Conservation (phyloP, 1,284 basidiomycete species). For the Hemileccinum hortonii region DNA sequence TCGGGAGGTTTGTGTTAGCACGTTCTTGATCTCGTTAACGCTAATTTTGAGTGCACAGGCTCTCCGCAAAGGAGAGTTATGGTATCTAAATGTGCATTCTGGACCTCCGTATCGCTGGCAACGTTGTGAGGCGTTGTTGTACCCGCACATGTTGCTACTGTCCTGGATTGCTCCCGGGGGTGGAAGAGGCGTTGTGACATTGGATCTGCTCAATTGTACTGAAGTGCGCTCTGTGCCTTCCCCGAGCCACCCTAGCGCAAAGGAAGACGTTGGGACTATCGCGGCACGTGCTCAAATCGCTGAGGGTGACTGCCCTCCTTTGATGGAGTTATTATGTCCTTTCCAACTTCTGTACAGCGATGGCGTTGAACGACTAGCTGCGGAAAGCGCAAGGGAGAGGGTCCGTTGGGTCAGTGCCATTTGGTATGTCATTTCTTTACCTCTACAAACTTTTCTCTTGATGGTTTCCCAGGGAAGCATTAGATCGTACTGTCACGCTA, state of each 20-base stretch:
- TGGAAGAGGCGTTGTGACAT: conserved; percentile 74
- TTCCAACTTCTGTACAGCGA: conserved; percentile 87
- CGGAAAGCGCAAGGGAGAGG: conserved; percentile 79
- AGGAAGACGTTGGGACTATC: conserved; percentile 80
- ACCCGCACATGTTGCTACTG: conserved; percentile 74
- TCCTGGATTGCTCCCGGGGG: conserved; percentile 81
- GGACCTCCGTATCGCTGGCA: conserved; percentile 80
- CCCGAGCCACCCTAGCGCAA: conserved; percentile 72
- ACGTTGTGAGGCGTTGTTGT: conserved; percentile 79
- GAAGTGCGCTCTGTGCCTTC: conserved; percentile 79
- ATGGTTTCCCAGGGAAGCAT: conserved; percentile 58
- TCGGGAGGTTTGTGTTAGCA: conserved; percentile 45
- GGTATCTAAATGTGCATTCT: conserved; percentile 88
- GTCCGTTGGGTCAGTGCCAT: conserved; percentile 86
- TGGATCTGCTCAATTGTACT: conserved; percentile 81
- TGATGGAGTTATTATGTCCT: conserved; percentile 75
- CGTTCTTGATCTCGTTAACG: conserved; percentile 30
- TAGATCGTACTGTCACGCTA: conserved; percentile 50
- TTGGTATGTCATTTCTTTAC: conserved; percentile 54
- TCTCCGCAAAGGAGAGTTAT: conserved; percentile 76
- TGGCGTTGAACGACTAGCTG: conserved; percentile 80
- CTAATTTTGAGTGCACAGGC: conserved; percentile 51
- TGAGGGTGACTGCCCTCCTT: conserved; percentile 43
- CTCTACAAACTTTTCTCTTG: background rate
- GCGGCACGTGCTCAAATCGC: conserved; percentile 65